A percentile compares a stretch with the other conserved stretches of the same genome.
Conservation (phyloP, 2,329 filamentous ascomycete genomes). For the Penicillium freii region DNA sequence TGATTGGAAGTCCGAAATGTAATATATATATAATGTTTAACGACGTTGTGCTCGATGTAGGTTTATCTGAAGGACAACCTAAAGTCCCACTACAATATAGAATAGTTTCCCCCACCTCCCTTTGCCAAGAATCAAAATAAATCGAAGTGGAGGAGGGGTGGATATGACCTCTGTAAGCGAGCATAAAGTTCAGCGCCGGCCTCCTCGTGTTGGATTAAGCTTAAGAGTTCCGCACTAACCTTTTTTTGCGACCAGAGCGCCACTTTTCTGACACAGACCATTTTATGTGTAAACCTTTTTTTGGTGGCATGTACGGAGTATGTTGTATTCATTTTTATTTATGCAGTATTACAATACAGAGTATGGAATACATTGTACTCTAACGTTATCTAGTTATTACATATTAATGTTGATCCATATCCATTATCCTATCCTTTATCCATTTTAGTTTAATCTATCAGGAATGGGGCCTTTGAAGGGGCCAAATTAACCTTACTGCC, state of each 20-base stretch:
- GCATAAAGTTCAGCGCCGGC: conserved; percentile 36
- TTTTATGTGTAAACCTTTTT: conserved; percentile 7
- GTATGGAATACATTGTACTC: background rate
- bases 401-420: background rate
- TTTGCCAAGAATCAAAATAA: conserved; percentile 19
- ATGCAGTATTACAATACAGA: background rate
- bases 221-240: conserved; percentile 44
- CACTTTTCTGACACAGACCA: conserved; percentile 28
- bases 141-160: conserved; percentile 16
- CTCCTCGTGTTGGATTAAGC: conserved; percentile 46
- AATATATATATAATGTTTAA: background rate
- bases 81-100: conserved; percentile 5
- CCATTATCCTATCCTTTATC: background rate
- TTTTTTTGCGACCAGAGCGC: conserved; percentile 36
- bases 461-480: conserved; percentile 21
- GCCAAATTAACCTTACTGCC: conserved; percentile 22
- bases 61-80: background rate
- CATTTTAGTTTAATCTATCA: conserved; percentile 4
- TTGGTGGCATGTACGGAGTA: background rate
- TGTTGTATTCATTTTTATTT: background rate
- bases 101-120: conserved; percentile 3
- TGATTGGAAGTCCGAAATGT: background rate
- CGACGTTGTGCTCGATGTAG: background rate
- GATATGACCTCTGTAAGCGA: conserved; percentile 31
- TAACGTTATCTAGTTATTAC: background rate